Conservation (phyloP, 2,329 filamentous ascomycete genomes). For the Talaromyces verruculosus region DNA sequence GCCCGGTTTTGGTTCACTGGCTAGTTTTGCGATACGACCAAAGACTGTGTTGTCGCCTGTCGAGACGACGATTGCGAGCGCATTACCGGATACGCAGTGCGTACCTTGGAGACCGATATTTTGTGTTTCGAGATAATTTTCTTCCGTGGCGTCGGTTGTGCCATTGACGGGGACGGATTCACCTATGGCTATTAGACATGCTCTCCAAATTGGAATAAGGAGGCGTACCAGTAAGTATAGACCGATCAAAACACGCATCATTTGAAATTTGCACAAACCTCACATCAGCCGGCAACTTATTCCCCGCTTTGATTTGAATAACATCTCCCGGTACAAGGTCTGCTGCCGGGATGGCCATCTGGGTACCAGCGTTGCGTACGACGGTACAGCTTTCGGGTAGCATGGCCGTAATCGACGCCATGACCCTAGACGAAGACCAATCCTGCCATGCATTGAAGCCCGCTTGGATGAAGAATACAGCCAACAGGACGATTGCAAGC, state of each 20-base stretch:
- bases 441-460: conserved; percentile 71
- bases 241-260: conserved; percentile 70
- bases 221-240: conserved; percentile 59
- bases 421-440: conserved; percentile 73
- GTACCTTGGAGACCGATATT: conserved; percentile 79
- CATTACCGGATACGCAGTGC: conserved; percentile 69
- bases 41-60: conserved; percentile 74
- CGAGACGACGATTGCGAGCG: conserved; percentile 66
- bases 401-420: conserved; percentile 78
- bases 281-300: conserved; percentile 72
- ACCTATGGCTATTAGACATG: conserved; percentile 41
- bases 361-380: conserved; percentile 56
- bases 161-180: conserved; percentile 66
- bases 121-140: conserved; percentile 73
- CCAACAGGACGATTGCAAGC: conserved; percentile 69
- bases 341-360: conserved; percentile 51
- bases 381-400: conserved; percentile 71
- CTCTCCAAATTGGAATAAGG: not conserved
- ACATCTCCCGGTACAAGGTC: conserved; percentile 73
- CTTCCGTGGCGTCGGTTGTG: conserved; percentile 65
- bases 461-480: conserved; percentile 69
- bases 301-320: conserved; percentile 66
- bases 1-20: conserved; percentile 66
- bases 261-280: conserved; percentile 67
- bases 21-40: conserved; percentile 71